These are phyloP conservation scores for Skeletonema menzelii DNA, from an alignment of 108 stramenopile species.

Conservation along the genomic window DNA sequence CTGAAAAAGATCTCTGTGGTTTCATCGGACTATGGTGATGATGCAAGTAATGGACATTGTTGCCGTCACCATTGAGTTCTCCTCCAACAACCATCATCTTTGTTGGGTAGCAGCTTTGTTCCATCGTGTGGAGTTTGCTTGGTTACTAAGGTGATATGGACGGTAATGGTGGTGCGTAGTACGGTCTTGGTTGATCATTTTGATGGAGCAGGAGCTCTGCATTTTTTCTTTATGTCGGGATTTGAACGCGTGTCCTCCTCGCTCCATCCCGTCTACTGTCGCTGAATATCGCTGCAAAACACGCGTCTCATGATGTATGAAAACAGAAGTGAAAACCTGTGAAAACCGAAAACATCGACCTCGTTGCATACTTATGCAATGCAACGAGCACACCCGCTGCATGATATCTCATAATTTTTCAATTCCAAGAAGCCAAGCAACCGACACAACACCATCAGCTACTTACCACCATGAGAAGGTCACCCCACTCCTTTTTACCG, in stretches of 20 bases:
- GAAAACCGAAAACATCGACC: no score
- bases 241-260: no score
- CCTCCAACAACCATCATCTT: background rate
- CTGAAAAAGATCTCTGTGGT: background rate
- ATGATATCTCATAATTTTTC: constrained; percentile 1
- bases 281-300: no score
- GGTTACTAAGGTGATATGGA: background rate
- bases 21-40: background rate
- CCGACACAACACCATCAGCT: no score
- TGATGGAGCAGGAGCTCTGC: background rate
- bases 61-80: background rate
- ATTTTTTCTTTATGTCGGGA: background rate
- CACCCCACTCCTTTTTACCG: background rate
- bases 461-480: background rate
- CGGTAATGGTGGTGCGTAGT: no score
- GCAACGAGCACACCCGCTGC: no score
- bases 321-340: no score
- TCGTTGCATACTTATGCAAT: no score
- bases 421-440: no score
- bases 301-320: no score
- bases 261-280: no score
- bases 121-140: background rate
- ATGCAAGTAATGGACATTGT: background rate
- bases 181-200: no score
- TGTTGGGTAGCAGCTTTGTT: background rate